Base-by-base conservation (phyloP, 202 grass and related monocot species). In the Carex sylvatica region DNA sequence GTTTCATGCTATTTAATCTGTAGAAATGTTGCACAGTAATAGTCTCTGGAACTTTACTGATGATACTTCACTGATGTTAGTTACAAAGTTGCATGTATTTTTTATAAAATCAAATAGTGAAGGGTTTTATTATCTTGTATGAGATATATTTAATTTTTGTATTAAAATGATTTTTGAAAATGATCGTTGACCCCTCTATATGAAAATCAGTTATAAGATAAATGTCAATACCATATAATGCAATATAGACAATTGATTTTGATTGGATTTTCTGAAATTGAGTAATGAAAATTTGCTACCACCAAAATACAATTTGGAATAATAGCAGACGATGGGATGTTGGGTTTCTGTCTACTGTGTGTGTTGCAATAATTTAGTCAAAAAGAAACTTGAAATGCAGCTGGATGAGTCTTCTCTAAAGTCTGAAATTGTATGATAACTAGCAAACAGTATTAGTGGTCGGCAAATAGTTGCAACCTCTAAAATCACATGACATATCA, bases 281-380 rank as follows among this genome's bases (percentile, higher is more conserved):
- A 71, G 40, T 12, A 70, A 23, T 62, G 60, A 24, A 64, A 28
- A 64, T 19, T 61, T 61, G 58, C 19, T 61, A 9, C 20, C 58
- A 61, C 52, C 52, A 15, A 54, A 54, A 40, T 33, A 33, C 63
- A 66, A 66, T 66, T 35, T 30, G 15, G 28, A 66, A 66, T 66
- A 35, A 66, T 33, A 36, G 5, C 63, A 35, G 28, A 7, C 28
- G 1, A 15, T 14, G 42, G 42, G 23, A 33, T 67, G 61, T 85
- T 65, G 79, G 78, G 23, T 60, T 33, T 53, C 26, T 75, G 42
- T 70, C 15, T 15, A 78, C 13, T 65, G 70, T 77, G 52, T 76
- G n/a, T n/a, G 53, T 31, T 70, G 62, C 44, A 85, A 88, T 49
- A 65, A 67, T 84, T 72, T 64, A 80, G 77, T 80, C 77, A 80